phyloP scores from a whole-genome alignment of 2,329 filamentous ascomycete genomes.

The Tolypocladium ovalisporum region DNA sequence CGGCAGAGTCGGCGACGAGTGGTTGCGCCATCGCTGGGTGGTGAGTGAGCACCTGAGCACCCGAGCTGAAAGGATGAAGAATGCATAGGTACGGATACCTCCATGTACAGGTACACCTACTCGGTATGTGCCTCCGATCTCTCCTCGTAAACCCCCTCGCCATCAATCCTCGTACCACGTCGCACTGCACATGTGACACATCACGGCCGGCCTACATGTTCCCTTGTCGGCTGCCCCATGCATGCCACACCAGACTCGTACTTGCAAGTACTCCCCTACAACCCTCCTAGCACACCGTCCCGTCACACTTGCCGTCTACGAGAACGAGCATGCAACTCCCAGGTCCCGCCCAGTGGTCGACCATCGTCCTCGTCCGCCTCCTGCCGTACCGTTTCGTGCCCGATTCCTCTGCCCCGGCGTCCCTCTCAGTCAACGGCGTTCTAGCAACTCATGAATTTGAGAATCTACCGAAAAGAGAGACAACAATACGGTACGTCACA shows the following conservation, averaged over 20 bases:
- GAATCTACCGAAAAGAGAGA: neutral
- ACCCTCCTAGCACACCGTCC: neutral
- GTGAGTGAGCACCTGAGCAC: neutral
- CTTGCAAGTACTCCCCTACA: neutral
- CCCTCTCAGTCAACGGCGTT: neutral
- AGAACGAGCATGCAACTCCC: neutral
- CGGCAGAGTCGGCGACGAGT: neutral
- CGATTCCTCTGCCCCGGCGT: no score
- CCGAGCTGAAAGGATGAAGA: neutral
- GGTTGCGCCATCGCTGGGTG: neutral
- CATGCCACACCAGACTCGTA: neutral
- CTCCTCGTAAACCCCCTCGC: neutral
- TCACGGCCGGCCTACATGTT: conserved; percentile 4
- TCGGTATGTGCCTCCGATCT: no score
- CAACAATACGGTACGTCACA: no score
- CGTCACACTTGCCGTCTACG: neutral
- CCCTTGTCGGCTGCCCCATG: neutral
- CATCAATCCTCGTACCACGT: neutral
- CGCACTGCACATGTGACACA: conserved; percentile 7
- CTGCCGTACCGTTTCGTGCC: neutral
- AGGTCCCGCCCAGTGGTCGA: neutral
- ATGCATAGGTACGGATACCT: neutral
- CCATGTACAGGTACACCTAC: no score
- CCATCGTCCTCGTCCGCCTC: no score
- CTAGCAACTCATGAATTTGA: neutral